Base-by-base conservation (phyloP, 177 flowering plant species). In the Vitis hybrid region DNA sequence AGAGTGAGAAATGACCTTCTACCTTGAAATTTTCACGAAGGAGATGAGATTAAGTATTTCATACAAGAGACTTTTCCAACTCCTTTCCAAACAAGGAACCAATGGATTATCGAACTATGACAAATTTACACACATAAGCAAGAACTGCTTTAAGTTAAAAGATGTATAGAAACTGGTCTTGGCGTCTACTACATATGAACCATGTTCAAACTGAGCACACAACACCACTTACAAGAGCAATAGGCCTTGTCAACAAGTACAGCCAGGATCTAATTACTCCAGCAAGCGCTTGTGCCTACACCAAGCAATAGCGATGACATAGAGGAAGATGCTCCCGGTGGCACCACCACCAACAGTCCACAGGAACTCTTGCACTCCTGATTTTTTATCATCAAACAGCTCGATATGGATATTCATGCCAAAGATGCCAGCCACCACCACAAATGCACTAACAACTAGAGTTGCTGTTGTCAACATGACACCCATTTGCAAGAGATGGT, bases 401-500 rank as follows among this genome's bases (percentile, higher is more conserved):
- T 89, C 97, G 11, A 94, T 88, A 0, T 11, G 52, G 68, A 92
- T 88, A 69, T 92, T 91, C 97, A 92, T 92, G 54, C 96, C 92
- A 61, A 92, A 89, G 16, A 91, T 52, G 18, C 91, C 96, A 35
- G 80, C 91, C 50, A 92, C 87, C 0, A 89, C 93, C 24, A 92
- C 81, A 72, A 88, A 91, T 21, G 91, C 91, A 71, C 90, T 91
- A 75, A 89, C 75, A 35, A 91, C 85, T 2, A 92, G 86, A 18
- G 94, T 92, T 56, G 97, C 96, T 8, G 97, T 89, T 11, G 91
- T 91, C 73, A 92, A 57, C 94, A 89, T 87, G 59, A 92, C 94
- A 13, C 96, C 97, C 96, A 91, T 92, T 71, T 91, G 92, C 68
- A 92, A 77, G 13, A 92, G 92, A 75, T 89, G 89, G 74, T 91